These are phyloP conservation scores for Colletotrichum sp. DNA, from an alignment of 2,329 filamentous ascomycete genomes.

Conservation along the genomic window DNA sequence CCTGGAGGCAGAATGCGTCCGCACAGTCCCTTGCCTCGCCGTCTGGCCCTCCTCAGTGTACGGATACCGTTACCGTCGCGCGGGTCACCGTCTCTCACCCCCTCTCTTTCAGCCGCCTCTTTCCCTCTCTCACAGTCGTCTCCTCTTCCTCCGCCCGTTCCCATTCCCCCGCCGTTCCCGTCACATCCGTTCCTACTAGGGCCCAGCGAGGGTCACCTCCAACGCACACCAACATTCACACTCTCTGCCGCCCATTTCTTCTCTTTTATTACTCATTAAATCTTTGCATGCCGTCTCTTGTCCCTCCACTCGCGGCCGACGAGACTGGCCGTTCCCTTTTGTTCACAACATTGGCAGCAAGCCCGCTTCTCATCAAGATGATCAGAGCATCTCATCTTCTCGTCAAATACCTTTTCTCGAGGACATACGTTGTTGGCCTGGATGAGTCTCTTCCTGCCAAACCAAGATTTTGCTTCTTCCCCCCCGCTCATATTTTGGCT, in stretches of 20 bases:
- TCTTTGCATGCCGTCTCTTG: slow-evolving; percentile 19
- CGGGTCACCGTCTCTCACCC: neutral
- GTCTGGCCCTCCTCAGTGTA: neutral
- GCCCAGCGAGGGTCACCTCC: slow-evolving; percentile 7
- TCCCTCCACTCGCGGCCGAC: slow-evolving; percentile 17
- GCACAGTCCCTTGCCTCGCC: neutral
- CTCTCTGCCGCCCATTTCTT: slow-evolving; percentile 17
- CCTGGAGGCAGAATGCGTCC: neutral
- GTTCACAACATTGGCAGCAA: neutral
- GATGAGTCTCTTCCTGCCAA: neutral
- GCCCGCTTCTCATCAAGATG: neutral
- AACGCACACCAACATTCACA: slow-evolving; percentile 8
- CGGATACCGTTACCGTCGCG: neutral
- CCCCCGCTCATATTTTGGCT: neutral
- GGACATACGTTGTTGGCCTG: neutral
- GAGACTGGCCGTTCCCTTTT: neutral
- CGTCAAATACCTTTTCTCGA: neutral
- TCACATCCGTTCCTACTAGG: slow-evolving; percentile 13
- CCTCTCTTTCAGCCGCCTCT: neutral
- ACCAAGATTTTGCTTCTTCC: neutral
- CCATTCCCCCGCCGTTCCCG: slow-evolving; percentile 4
- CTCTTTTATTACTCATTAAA: slow-evolving; percentile 22
- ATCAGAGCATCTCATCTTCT: neutral
- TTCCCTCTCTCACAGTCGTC: neutral
- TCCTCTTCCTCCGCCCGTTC: neutral